A percentile compares a stretch with the other conserved stretches of the same genome.
phyloP scores from a whole-genome alignment of 306 rosid genomes.

The Adenanthera pavonina region DNA sequence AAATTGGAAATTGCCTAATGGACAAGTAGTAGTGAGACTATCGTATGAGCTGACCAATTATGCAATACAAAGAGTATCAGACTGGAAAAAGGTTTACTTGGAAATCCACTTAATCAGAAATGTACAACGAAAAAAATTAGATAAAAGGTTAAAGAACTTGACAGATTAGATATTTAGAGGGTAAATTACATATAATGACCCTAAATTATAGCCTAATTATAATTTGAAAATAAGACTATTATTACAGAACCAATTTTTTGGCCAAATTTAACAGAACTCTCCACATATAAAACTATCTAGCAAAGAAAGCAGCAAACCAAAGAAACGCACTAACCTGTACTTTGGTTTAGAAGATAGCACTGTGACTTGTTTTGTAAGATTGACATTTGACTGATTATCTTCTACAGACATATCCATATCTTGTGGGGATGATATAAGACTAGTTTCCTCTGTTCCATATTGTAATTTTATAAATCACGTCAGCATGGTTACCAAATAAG shows the following conservation, averaged over 20 bases:
- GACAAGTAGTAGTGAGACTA: too few relatives aligned
- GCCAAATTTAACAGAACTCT: too few relatives aligned
- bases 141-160: background rate
- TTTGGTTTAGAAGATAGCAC: constrained; percentile 62
- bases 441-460: constrained; percentile 68
- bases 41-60: background rate
- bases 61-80: background rate
- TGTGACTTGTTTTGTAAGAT: constrained; percentile 39
- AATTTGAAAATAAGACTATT: too few relatives aligned
- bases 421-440: background rate
- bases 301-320: background rate
- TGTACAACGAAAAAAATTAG: background rate
- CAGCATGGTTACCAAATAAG: constrained; percentile 29
- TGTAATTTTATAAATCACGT: constrained; percentile 27
- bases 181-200: background rate
- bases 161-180: background rate
- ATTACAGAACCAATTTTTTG: too few relatives aligned
- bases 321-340: constrained; percentile 60
- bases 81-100: background rate
- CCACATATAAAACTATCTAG: too few relatives aligned
- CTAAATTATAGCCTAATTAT: too few relatives aligned
- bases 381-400: constrained; percentile 46
- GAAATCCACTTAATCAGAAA: background rate
- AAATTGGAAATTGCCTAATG: background rate
- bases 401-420: constrained; percentile 29